These are phyloP conservation scores for Ogataea pilisensis DNA, from an alignment of 805 yeast species.

Conservation along the genomic window DNA sequence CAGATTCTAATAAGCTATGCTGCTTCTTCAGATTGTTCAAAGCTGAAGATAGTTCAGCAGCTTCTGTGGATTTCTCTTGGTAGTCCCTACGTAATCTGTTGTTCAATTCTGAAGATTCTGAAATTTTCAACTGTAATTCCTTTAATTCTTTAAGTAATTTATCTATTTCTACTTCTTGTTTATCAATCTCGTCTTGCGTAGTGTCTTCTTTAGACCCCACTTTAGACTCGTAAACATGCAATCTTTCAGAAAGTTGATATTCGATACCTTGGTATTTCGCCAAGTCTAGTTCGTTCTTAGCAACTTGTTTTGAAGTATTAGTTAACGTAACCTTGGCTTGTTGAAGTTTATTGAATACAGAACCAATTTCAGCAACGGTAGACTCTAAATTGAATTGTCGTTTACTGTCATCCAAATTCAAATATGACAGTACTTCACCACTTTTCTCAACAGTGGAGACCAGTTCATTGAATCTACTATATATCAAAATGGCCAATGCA, in stretches of 20 bases:
- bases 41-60: conserved; percentile 39
- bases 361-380: conserved; percentile 37
- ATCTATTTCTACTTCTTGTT: conserved; percentile 11
- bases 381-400: conserved; percentile 39
- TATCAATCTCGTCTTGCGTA: conserved; percentile 9
- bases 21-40: conserved; percentile 22
- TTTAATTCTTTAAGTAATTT: conserved; percentile 8
- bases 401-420: conserved; percentile 36
- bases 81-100: conserved; percentile 36
- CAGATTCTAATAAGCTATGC: conserved; percentile 25
- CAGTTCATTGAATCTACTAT: conserved; percentile 30
- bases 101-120: conserved; percentile 19
- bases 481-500: conserved; percentile 34
- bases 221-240: conserved; percentile 4
- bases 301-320: conserved; percentile 27
- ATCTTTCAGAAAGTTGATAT: conserved; percentile 6
- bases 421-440: conserved; percentile 17
- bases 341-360: conserved; percentile 35
- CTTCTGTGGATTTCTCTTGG: conserved; percentile 42
- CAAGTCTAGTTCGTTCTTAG: conserved; percentile 30
- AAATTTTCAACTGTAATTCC: conserved; percentile 12
- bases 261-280: conserved; percentile 15
- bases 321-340: conserved; percentile 29
- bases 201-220: conserved; percentile 2
- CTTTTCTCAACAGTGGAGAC: conserved; percentile 22